Evolutionary conservation across 768 basidiomycete genomes (phyloP), one percentile per base, ranked within the genome.

Genomic region (Lactarius psammicola): DNA sequence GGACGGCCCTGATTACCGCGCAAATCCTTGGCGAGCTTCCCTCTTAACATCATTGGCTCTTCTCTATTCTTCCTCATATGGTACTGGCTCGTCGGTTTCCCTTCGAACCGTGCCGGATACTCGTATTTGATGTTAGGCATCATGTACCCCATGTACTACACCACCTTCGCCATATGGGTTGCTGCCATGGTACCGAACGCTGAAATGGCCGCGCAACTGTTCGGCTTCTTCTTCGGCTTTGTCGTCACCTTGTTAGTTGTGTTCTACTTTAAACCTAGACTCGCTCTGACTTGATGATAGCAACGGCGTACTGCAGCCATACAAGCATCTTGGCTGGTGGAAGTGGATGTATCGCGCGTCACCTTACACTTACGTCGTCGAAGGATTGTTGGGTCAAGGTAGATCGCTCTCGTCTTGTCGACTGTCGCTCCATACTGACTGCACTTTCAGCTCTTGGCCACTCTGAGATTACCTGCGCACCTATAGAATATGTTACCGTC

Each of bases 401-500:
- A 70, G 67, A 81, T 70, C 31, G 31, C 8, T 4, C 44, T 42
- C 33, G n/a, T 38, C 4, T 26, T 20, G 46, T 11, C 2, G 15
- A 20, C 36, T 20, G n/a, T 54, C 42, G 2, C 2, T 60, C 40
- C 55, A 38, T 46, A n/a, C 30, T 56, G 28, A 66, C 57, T 8
- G 28, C 49, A 40, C 31, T n/a, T 40, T 15, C 66, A 86, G 87
- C 82, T 8, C 72, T 89, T 15, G 86, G 85, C 0, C 78, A 75
- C 8, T 75, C 80, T 56, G 66, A 74, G 1, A 78, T 89, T 55
- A 77, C 75, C 20, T 95, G 94, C 73, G 74, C 87, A 0, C 28
- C 75, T 0, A 74, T 79, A 56, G 94, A 95, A 72, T 78, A 85
- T 20, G 82, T 86, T 3, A 78, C 77, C 0, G 72, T 95, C 67